Conservation (phyloP, 108 stramenopile species). For the Stephanodiscus triporus region DNA sequence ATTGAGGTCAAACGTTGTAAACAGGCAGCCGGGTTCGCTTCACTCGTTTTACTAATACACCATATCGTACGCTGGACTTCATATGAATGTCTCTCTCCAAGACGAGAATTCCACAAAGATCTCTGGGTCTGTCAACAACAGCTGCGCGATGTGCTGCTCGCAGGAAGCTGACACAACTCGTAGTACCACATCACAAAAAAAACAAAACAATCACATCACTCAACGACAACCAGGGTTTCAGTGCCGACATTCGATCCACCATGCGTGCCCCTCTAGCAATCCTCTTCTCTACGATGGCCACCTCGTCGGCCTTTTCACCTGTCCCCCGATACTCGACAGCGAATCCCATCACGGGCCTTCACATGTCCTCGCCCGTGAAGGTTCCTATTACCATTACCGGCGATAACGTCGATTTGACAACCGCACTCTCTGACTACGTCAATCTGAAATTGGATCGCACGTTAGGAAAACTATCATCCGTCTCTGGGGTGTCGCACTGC, state of each 20-base stretch:
- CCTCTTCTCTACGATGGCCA: constrained; percentile 35
- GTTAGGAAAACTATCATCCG: constrained; percentile 70
- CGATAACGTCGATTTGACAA: constrained; percentile 86
- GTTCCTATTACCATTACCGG: constrained; percentile 77
- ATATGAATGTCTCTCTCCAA: too few relatives aligned
- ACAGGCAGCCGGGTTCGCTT: too few relatives aligned
- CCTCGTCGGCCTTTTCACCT: constrained; percentile 38
- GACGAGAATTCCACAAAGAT: too few relatives aligned
- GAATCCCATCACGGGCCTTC: constrained; percentile 27
- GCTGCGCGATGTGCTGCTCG: too few relatives aligned
- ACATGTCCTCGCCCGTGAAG: constrained; percentile 55
- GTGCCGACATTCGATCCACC: constrained; percentile 3
- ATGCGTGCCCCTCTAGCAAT: constrained; percentile 28
- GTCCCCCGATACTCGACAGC: constrained; percentile 14
- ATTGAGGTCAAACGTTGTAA: too few relatives aligned
- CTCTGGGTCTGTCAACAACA: too few relatives aligned
- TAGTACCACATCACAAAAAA: background rate
- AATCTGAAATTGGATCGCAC: constrained; percentile 74
- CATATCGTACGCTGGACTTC: too few relatives aligned
- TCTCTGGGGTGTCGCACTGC: constrained; percentile 65
- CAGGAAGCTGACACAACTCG: background rate
- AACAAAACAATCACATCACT: too few relatives aligned
- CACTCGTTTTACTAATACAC: too few relatives aligned
- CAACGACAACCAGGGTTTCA: background rate
- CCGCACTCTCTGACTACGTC: constrained; percentile 75